phyloP scores from a whole-genome alignment of 805 yeast genomes.

The Kodamaea kakaduensis region DNA sequence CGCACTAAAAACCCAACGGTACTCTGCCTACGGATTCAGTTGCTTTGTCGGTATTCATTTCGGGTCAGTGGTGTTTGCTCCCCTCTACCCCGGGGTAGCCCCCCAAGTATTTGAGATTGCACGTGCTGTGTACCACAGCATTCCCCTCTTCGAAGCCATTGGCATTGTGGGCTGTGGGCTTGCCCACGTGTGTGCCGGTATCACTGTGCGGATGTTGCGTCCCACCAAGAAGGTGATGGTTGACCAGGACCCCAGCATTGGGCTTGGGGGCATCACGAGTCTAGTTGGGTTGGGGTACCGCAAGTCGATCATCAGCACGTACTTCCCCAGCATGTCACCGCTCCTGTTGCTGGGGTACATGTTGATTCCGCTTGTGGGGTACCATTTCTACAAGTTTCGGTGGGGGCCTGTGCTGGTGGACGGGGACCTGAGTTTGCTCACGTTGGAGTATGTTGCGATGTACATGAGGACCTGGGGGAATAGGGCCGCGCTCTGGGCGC shows the following conservation, averaged over 20 bases:
- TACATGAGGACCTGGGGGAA: constrained; percentile 23
- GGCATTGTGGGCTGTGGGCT: constrained; percentile 45
- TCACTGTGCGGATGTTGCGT: constrained; percentile 34
- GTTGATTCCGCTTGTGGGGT: constrained; percentile 39
- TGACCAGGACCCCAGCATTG: constrained; percentile 28
- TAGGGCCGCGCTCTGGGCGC: constrained; percentile 25
- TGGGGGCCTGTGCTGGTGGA: constrained; percentile 50
- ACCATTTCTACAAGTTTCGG: constrained; percentile 49
- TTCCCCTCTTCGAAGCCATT: constrained; percentile 45
- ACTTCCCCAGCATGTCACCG: constrained; percentile 48
- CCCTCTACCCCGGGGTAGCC: constrained; percentile 35
- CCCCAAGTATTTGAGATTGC: constrained; percentile 57
- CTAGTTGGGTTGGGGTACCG: constrained; percentile 53
- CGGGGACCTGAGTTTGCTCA: constrained; percentile 60
- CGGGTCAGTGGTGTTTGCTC: constrained; percentile 50
- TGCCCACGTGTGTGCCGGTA: constrained; percentile 53
- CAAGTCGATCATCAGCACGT: constrained; percentile 40
- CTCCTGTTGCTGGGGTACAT: constrained; percentile 57
- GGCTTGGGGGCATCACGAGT: constrained; percentile 60
- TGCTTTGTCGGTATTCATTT: constrained; percentile 57
- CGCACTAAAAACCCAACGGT: constrained; percentile 44
- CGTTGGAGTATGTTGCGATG: constrained; percentile 49
- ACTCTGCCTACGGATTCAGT: constrained; percentile 55
- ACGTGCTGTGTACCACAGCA: constrained; percentile 54
- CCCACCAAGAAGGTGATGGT: neutral